Conservation (phyloP, 208 protist species). For the Novymonas esmeraldas region DNA sequence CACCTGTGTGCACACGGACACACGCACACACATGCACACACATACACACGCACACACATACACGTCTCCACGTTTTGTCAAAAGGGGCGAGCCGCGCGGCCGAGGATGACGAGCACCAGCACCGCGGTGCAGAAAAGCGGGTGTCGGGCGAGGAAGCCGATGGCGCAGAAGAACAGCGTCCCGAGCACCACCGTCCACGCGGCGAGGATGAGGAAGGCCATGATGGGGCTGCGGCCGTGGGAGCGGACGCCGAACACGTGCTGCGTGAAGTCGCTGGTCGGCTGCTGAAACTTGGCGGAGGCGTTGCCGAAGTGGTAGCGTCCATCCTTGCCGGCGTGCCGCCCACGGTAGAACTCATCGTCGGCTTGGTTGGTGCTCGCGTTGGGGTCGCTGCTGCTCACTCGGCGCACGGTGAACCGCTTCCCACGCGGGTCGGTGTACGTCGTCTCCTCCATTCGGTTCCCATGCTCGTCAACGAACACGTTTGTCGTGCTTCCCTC, state of each 20-base stretch:
- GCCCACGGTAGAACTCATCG: slow-evolving; percentile 63
- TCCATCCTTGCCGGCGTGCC: slow-evolving; percentile 42
- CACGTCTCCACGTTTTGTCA: too few species aligned
- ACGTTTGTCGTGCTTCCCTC: slow-evolving; percentile 49
- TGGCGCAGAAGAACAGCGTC: slow-evolving; percentile 50
- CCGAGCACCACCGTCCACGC: slow-evolving; percentile 68
- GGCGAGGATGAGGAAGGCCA: slow-evolving; percentile 69
- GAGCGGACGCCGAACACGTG: slow-evolving; percentile 68
- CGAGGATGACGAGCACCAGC: slow-evolving; percentile 55
- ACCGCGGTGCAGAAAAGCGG: slow-evolving; percentile 70
- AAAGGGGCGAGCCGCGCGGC: slow-evolving; percentile 45
- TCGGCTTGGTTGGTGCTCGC: slow-evolving; percentile 69
- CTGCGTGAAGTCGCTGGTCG: slow-evolving; percentile 70
- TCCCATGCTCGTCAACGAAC: slow-evolving; percentile 71
- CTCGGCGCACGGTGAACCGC: slow-evolving; percentile 73
- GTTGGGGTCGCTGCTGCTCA: slow-evolving; percentile 63
- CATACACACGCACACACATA: neutral
- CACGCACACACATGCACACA: neutral
- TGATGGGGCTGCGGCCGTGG: slow-evolving; percentile 64
- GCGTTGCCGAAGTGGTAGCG: slow-evolving; percentile 66
- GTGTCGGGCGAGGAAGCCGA: slow-evolving; percentile 65
- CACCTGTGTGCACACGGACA: neutral
- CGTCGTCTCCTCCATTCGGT: slow-evolving; percentile 84
- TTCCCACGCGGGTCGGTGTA: slow-evolving; percentile 70
- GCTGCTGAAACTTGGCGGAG: slow-evolving; percentile 43